Base-by-base conservation (phyloP, 1,284 basidiomycete species). In the Moesziomyces aphidis region DNA sequence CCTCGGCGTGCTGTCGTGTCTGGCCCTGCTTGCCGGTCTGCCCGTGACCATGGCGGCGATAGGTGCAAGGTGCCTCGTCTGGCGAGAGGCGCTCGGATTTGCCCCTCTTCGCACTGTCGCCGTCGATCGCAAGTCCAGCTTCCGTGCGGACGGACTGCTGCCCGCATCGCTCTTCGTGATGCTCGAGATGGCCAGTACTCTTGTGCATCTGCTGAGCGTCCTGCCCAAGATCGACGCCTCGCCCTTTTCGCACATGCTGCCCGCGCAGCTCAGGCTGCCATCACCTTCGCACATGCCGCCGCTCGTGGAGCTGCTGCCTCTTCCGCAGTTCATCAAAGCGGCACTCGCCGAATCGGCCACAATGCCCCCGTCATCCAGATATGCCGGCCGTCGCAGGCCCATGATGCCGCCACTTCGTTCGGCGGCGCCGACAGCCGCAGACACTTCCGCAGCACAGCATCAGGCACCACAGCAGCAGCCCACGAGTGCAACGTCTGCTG, bases 241-340 rank as follows among this genome's bases (percentile, higher is more conserved):
- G 5, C 39, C 55, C n/a, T 61, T 76, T 23, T 48, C 65, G 10
- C 55, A 44, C 17, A 22, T 70, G 7, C 17, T 76, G 15, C 66
- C 70, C 0, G 45, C 43, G 50, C 53, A 67, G 28, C 42, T 73
- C 9, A 55, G 39, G 15, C 55, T 76, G 2, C 74, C 70, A 9
- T 76, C 74, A 9, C 74, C 74, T n/a, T 76, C 74, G 11, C 74
- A 76, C 56, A 45, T 61, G 45, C 74, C 74, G 19, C 58, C 65
- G 1, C 26, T 76, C 45, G 22, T 72, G 2, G 68, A 72, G 28
- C 44, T 76, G 39, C 55, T 73, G 24, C 64, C 70, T 8, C 17
- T 73, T 13, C 74, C 72, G 8, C 39, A 48, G 4, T 46, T 50
- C 15, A 11, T 74, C 24, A 65, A 54, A 28, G 59, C 58, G 21